Conservation (phyloP, 2,329 filamentous ascomycete genomes). For the Colletotrichum sp. region DNA sequence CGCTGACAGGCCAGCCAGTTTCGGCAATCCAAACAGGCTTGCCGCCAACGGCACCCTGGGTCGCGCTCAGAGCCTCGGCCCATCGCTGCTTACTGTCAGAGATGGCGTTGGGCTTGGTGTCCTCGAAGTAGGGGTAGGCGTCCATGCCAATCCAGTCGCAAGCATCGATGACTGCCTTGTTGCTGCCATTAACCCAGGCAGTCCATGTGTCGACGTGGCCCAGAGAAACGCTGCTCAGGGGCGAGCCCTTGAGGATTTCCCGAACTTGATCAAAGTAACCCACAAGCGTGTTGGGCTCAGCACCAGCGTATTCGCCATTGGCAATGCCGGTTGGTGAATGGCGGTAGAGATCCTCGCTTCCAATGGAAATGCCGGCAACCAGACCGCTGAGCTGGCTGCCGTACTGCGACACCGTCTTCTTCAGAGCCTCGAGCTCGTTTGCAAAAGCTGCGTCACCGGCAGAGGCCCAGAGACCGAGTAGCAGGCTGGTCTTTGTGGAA, state of each 20-base stretch:
- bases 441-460: constrained; percentile 66
- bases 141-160: constrained; percentile 85
- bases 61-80: constrained; percentile 67
- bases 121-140: constrained; percentile 85
- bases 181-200: constrained; percentile 75
- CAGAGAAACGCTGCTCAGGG: constrained; percentile 61
- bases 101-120: constrained; percentile 70
- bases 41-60: constrained; percentile 60
- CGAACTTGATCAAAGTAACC: constrained; percentile 75
- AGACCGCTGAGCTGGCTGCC: constrained; percentile 68
- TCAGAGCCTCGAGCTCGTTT: constrained; percentile 78
- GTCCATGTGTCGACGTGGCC: constrained; percentile 94
- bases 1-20: constrained; percentile 84
- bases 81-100: constrained; percentile 70
- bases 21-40: constrained; percentile 88
- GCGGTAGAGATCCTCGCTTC: constrained; percentile 87
- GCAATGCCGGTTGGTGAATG: constrained; percentile 72
- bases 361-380: constrained; percentile 84
- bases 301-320: constrained; percentile 67
- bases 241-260: constrained; percentile 65
- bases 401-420: constrained; percentile 71
- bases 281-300: constrained; percentile 65
- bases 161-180: constrained; percentile 71
- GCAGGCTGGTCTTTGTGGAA: constrained; percentile 75
- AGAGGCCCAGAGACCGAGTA: constrained; percentile 86